These are phyloP conservation scores for Ceraceosorus bombacis DNA, from an alignment of 1,284 basidiomycete species.

Conservation along the genomic window DNA sequence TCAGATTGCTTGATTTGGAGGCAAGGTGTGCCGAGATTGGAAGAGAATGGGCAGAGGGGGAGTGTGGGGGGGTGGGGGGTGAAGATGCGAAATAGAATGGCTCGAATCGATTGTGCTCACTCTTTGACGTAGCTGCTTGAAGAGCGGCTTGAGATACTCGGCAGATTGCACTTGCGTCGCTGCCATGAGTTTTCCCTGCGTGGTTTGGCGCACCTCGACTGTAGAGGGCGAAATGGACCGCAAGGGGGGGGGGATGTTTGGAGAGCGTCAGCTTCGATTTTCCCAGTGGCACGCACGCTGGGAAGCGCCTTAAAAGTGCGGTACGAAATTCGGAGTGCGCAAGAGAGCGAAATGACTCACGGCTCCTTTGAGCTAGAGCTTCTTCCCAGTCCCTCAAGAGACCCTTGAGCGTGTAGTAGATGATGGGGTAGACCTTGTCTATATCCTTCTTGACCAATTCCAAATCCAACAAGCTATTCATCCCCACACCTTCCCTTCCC, in stretches of 20 bases:
- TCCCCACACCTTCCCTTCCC: conserved; percentile 37
- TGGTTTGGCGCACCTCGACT: conserved; percentile 64
- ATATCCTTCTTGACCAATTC: conserved; percentile 78
- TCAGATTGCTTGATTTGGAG: neutral
- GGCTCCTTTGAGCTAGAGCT: conserved; percentile 81
- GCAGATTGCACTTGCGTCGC: conserved; percentile 92
- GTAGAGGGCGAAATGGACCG: conserved; percentile 29
- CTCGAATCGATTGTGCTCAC: conserved; percentile 53
- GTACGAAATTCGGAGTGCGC: neutral
- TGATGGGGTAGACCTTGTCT: conserved; percentile 92
- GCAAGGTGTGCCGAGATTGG: neutral
- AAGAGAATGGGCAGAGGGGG: too few relatives aligned
- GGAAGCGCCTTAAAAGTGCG: too few relatives aligned
- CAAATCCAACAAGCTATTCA: conserved; percentile 51
- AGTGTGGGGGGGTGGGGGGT: too few relatives aligned
- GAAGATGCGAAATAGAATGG: too few relatives aligned
- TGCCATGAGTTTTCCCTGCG: conserved; percentile 84
- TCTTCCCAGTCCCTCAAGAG: conserved; percentile 92
- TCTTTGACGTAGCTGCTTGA: conserved; percentile 76
- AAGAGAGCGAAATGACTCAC: conserved; percentile 49
- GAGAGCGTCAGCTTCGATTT: conserved; percentile 3
- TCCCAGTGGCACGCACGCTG: neutral
- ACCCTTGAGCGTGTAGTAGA: conserved; percentile 87
- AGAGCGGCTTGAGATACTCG: conserved; percentile 91
- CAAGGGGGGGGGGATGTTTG: neutral